phyloP scores from a whole-genome alignment of 139 green algal species.

The Asterochloris sp. region DNA sequence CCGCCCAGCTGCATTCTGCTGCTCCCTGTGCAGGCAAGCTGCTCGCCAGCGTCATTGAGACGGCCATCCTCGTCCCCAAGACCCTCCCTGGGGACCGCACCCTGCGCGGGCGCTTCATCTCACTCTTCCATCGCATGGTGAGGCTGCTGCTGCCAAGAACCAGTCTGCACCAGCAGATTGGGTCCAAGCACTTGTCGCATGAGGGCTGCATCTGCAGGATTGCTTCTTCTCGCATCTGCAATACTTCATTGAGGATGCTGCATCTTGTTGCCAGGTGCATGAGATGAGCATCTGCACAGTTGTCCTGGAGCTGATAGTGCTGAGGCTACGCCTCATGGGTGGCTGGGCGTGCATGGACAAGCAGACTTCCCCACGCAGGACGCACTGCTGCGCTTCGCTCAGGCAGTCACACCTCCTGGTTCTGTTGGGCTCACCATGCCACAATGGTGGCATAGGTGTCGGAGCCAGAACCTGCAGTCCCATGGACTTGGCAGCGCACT shows the following conservation, averaged over 20 bases:
- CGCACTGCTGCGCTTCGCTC: no score
- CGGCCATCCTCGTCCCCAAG: slow-evolving; percentile 45
- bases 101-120: slow-evolving; percentile 71
- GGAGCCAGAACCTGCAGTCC: not conserved
- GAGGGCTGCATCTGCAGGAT: not conserved
- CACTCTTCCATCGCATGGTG: slow-evolving; percentile 77
- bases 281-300: no score
- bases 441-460: not conserved
- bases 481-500: not conserved
- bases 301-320: no score
- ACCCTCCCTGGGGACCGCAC: slow-evolving; percentile 48
- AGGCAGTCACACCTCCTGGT: no score
- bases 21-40: slow-evolving; percentile 22
- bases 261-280: not conserved
- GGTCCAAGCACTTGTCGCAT: not conserved
- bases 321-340: no score
- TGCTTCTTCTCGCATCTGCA: not conserved
- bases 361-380: no score
- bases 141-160: not conserved
- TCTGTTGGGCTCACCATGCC: no score
- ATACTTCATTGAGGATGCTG: not conserved
- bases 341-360: no score
- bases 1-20: not conserved
- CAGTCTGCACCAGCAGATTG: not conserved
- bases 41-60: slow-evolving; percentile 50